Base-by-base conservation (phyloP, 2,329 filamentous ascomycete genomes). In the Cryphonectria nitschkei region DNA sequence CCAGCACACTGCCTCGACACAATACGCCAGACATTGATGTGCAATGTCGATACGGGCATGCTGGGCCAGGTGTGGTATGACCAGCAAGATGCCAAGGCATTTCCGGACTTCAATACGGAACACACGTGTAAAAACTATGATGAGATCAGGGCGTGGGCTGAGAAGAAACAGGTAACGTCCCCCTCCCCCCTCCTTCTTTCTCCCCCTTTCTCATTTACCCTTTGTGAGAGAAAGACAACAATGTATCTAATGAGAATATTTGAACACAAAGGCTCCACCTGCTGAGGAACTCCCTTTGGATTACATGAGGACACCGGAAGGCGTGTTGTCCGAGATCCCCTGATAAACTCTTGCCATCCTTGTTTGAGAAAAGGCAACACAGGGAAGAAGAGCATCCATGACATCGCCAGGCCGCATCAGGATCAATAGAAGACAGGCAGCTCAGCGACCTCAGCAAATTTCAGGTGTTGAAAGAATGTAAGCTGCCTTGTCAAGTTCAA, bases 21-120 rank as follows among this genome's bases (percentile, higher is more conserved):
- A 3, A 71, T 91, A 61, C 85, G 88, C 0, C 88, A 91, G 76
- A 86, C 89, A 22, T 81, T 91, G 19, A 90, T 90, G 87, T 91
- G 89, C 78, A 87, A 85, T 39, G 81, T 86, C 29, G 89, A 91
- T 74, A 85, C 87, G 2, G 88, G 84, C 1, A 83, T 91, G 0
- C 81, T 90, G 0, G 88, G 88, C 16, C 88, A 91, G 74, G 83
- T 90, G 7, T 91, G 88, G 88, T 84, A 84, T 46, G 80, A 87
- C 34, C 77, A 78, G 3, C 75, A 81, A 1, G 77, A 81, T 11
- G 82, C 84, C 0, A 78, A 80, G 60, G 82, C 87, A 0, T 90
- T 88, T 73, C 87, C 88, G 2, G 88, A 91, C 76, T 90, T 90
- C 78, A 88, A 89, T 74, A 90, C 88, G 0, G 81, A 81, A 69